Evolutionary conservation across 2,329 filamentous ascomycete species (phyloP).

Genomic region (Aspergillus clavatus): DNA sequence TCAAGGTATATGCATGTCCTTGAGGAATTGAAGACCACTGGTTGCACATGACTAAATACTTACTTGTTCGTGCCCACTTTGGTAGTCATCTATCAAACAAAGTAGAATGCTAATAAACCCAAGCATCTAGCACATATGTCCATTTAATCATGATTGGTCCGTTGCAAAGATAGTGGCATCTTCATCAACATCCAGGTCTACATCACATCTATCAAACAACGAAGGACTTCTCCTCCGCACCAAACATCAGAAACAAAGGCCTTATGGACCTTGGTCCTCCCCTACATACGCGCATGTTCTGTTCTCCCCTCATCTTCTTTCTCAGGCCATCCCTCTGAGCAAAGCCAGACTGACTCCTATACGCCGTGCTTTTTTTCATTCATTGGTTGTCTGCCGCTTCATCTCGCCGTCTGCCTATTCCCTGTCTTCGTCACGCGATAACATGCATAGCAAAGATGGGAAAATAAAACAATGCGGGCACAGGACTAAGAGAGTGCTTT

Average conservation of each 20-base stretch:
- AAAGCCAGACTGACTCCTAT: constrained; percentile 31
- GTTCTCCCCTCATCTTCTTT: constrained; percentile 7
- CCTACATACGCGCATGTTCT: constrained; percentile 10
- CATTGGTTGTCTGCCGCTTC: not conserved
- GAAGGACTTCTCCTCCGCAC: constrained; percentile 1
- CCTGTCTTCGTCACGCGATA: constrained; percentile 2
- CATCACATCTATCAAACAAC: constrained; percentile 8
- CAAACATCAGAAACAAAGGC: constrained; percentile 1
- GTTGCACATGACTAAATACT: no score
- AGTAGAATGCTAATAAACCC: no score
- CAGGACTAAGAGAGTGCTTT: constrained; percentile 7
- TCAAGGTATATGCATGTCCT: no score
- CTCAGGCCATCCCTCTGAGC: constrained; percentile 16
- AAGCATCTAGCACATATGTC: constrained; percentile 22
- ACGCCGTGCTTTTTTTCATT: constrained; percentile 27
- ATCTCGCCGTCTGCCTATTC: constrained; percentile 2
- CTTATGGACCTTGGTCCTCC: constrained; percentile 6
- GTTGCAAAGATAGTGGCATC: constrained; percentile 24
- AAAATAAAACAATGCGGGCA: constrained; percentile 9
- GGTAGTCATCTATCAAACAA: no score
- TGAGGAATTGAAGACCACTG: no score
- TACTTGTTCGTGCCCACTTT: no score
- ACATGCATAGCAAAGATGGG: constrained; percentile 6
- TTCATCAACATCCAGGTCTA: constrained; percentile 24
- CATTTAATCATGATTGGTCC: constrained; percentile 32